Base-by-base conservation (phyloP, 1,139 yeast species). In the Geotrichum australiense region DNA sequence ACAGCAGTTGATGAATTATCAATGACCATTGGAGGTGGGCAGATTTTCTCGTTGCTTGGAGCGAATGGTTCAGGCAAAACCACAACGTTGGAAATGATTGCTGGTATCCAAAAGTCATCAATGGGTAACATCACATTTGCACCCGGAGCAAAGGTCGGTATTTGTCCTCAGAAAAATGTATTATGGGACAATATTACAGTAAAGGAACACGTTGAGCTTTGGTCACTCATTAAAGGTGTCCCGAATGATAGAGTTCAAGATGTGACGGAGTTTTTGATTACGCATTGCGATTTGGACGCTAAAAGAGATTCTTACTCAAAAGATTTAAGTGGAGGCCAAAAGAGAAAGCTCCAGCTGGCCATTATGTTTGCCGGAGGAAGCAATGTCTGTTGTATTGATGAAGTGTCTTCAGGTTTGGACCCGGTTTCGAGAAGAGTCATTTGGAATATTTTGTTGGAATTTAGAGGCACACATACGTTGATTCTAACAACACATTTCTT, bases 271-370 rank as follows among this genome's bases (percentile, higher is more conserved):
- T 47, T 42, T 20, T 45, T 62, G 15, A 47, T 60, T 22, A 53
- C 53, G 5, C 50, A 54, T 27, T 63, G 67, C 38, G 67, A 62
- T 40, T 45, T 63, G 26, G 43, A 39, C 5, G 35, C 43, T 10
- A 63, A 63, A 45, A 49, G 46, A 1, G 35, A 39, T 4, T 47
- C 56, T 1, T 21, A 42, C 18, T 51, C 62, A 5, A 53, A 52
- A 26, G 52, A 53, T 27, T 69, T 87, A 47, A 82, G 94, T 37
- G 96, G 96, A 47, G 96, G 96, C 35, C 96, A 86, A 64, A 86
- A 85, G 65, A 91, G 96, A 1, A 79, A 95, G 66, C 69, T 87
- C 41, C 84, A 94, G 4, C 71, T 87, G 45, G 96, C 95, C 0
- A 53, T 63, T 26, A 61, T 61, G 58, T 57, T 63, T 50, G 57